A percentile compares a stretch with the other conserved stretches of the same genome.
These are phyloP conservation scores for Papiliotrema fonsecae DNA, from an alignment of 1,284 basidiomycete species.

Conservation along the genomic window DNA sequence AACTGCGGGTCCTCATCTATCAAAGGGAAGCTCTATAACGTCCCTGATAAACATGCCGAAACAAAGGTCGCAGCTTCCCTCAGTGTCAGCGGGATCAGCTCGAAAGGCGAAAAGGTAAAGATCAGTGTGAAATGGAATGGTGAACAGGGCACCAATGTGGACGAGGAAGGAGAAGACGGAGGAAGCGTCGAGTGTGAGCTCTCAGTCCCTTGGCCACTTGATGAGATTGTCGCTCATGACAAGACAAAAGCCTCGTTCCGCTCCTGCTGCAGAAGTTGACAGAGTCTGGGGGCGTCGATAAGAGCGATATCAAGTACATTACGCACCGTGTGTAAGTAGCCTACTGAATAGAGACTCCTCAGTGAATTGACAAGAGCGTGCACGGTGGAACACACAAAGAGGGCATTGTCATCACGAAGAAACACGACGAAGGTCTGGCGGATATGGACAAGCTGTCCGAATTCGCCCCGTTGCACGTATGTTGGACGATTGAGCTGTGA, in stretches of 20 bases:
- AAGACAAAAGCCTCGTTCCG: conserved; percentile 41
- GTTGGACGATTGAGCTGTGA: conserved; percentile 3
- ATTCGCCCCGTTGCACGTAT: conserved; percentile 69
- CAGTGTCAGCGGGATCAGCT: conserved; percentile 42
- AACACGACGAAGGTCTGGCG: conserved; percentile 55
- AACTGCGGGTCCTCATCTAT: conserved; percentile 50
- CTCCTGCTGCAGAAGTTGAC: conserved; percentile 38
- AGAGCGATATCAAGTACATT: conserved; percentile 44
- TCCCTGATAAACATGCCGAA: conserved; percentile 15
- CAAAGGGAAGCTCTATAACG: conserved; percentile 46
- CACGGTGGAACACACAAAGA: conserved; percentile 71
- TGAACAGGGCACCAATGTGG: conserved; percentile 24
- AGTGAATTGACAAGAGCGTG: conserved; percentile 51
- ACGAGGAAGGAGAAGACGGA: conserved; percentile 36
- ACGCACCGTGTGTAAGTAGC: conserved; percentile 44
- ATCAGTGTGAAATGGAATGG: conserved; percentile 32
- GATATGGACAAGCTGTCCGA: conserved; percentile 69
- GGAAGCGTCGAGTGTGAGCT: conserved; percentile 38
- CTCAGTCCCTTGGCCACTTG: too few relatives aligned
- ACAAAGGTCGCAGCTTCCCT: conserved; percentile 27
- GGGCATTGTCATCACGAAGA: conserved; percentile 60
- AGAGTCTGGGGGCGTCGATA: conserved; percentile 23
- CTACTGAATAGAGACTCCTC: not conserved
- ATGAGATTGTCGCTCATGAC: conserved; percentile 9
- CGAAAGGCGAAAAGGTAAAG: conserved; percentile 42